A percentile compares a stretch with the other conserved stretches of the same genome.
These are phyloP conservation scores for Aphanomyces euteiches DNA, from an alignment of 352 stramenopile species.

Conservation along the genomic window DNA sequence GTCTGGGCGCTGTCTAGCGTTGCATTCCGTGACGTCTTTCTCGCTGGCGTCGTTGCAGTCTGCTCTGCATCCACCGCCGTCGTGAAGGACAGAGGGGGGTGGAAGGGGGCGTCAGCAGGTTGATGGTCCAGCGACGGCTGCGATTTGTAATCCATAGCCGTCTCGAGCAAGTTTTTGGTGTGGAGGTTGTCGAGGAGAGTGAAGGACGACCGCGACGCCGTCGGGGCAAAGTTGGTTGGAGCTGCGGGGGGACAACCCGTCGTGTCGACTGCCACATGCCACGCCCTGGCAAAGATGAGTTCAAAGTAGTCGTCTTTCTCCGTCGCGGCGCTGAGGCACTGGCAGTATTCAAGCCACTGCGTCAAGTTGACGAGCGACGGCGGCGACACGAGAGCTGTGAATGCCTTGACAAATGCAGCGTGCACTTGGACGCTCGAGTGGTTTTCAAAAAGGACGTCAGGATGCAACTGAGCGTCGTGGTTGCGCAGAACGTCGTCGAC, in stretches of 20 bases:
- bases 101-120: not conserved
- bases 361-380: conserved; percentile 58
- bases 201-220: conserved; percentile 39
- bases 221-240: conserved; percentile 11
- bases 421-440: conserved; percentile 51
- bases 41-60: conserved; percentile 2
- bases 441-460: conserved; percentile 70
- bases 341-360: conserved; percentile 74
- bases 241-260: conserved; percentile 6
- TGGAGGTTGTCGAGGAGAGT: conserved; percentile 47
- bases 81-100: no score
- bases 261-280: conserved; percentile 43
- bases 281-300: conserved; percentile 64
- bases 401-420: conserved; percentile 54
- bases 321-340: conserved; percentile 60
- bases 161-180: conserved; percentile 47
- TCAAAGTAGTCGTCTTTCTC: conserved; percentile 78
- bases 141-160: conserved; percentile 27
- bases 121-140: not conserved
- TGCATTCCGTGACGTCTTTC: conserved; percentile 22
- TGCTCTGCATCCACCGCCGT: not conserved
- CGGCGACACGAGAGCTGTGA: conserved; percentile 36
- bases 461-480: conserved; percentile 55
- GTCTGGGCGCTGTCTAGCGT: conserved; percentile 25
- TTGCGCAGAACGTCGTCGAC: conserved; percentile 45